Conservation (phyloP, 2,329 filamentous ascomycete species). For the Penicillium sp. region DNA sequence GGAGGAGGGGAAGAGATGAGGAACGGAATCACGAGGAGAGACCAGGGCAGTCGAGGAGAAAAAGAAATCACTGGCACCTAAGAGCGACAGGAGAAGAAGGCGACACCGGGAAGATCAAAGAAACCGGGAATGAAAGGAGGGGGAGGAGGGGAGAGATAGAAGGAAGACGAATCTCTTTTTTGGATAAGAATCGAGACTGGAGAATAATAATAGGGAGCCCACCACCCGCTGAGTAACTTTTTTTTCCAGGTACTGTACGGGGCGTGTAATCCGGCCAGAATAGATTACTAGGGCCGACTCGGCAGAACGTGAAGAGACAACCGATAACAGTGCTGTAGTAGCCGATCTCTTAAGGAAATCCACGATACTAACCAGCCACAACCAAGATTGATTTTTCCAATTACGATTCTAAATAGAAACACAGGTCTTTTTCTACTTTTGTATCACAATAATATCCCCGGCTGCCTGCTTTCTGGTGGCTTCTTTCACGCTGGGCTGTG, state of each 20-base stretch:
- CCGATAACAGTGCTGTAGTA: not conserved
- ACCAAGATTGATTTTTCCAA: not conserved
- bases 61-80: conserved; percentile 13
- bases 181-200: conserved; percentile 24
- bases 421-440: not conserved
- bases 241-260: conserved; percentile 34
- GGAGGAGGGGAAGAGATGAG: conserved; percentile 19
- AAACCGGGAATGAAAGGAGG: conserved; percentile 13
- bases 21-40: conserved; percentile 19
- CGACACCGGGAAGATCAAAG: conserved; percentile 16
- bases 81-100: conserved; percentile 19
- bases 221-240: conserved; percentile 32
- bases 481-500: conserved; percentile 16
- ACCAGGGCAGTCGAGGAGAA: conserved; percentile 22
- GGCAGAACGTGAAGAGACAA: not conserved
- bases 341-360: not conserved
- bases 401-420: not conserved
- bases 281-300: conserved; percentile 27
- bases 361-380: not conserved
- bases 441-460: not conserved
- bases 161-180: conserved; percentile 20
- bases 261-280: conserved; percentile 21
- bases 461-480: conserved; percentile 21
- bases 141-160: conserved; percentile 17
- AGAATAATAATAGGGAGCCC: conserved; percentile 18